Evolutionary conservation across 257 asterid species (phyloP).

Genomic region (Petunia axillaris): DNA sequence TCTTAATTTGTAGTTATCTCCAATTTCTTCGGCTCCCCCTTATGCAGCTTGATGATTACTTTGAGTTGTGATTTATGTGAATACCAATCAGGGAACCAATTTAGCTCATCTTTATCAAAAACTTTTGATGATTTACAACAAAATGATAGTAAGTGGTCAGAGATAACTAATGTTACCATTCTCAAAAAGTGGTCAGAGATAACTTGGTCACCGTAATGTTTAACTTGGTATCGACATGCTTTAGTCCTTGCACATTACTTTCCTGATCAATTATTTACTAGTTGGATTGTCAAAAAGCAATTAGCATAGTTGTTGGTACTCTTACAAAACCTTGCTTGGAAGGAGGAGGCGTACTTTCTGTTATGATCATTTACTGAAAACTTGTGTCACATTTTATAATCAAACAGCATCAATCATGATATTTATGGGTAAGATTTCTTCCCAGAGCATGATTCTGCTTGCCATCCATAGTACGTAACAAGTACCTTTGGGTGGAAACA

Average conservation of each 20-base stretch:
- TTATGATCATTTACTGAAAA: neutral
- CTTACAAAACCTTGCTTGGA: neutral
- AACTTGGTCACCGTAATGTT: neutral
- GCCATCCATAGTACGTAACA: neutral
- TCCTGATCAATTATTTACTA: neutral
- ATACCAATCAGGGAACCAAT: neutral
- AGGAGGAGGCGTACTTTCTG: neutral
- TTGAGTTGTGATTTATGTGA: neutral
- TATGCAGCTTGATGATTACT: neutral
- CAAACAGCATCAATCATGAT: neutral
- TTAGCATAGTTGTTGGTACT: constrained; percentile 4
- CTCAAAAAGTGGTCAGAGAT: neutral
- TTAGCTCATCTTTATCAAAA: neutral
- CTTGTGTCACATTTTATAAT: neutral
- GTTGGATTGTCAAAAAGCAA: neutral
- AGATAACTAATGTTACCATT: too few species aligned
- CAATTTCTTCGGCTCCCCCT: constrained; percentile 14
- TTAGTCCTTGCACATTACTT: neutral
- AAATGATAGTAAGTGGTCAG: neutral
- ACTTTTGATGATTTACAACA: neutral
- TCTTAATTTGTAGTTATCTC: constrained; percentile 14
- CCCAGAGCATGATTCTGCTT: neutral
- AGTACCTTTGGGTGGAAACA: neutral
- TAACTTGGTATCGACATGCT: neutral
- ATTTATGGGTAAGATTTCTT: neutral